Percentiles rank a stretch among this genome's conserved stretches.
Conservation (phyloP, 345 rosid genomes). For the Cardamine chenopodiifolia region DNA sequence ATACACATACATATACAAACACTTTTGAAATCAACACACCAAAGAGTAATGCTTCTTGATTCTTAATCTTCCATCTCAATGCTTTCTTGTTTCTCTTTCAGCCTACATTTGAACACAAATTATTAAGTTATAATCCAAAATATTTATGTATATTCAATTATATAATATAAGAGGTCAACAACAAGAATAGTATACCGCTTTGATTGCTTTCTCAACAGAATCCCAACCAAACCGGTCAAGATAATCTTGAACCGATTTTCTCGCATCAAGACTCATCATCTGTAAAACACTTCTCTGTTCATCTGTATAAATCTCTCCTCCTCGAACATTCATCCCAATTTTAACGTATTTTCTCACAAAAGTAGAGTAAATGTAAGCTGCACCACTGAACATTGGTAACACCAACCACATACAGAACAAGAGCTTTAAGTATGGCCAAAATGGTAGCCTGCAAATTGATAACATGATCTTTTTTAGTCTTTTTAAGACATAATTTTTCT, state of each 20-base stretch:
- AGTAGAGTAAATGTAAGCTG: slow-evolving; percentile 76
- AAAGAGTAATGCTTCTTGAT: slow-evolving; percentile 24
- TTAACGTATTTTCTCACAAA: slow-evolving; percentile 64
- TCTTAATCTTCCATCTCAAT: slow-evolving; percentile 39
- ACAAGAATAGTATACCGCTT: slow-evolving; percentile 54
- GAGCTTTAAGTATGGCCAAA: slow-evolving; percentile 82
- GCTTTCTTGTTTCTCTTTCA: slow-evolving; percentile 80
- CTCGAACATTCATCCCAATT: slow-evolving; percentile 52
- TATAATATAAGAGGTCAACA: background rate
- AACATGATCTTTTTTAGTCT: background rate
- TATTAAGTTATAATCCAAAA: background rate
- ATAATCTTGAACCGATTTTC: slow-evolving; percentile 69
- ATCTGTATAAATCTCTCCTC: slow-evolving; percentile 50
- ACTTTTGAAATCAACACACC: background rate
- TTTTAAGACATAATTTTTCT: background rate
- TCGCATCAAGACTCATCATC: slow-evolving; percentile 89
- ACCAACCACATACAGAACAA: slow-evolving; percentile 85
- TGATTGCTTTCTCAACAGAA: slow-evolving; percentile 75
- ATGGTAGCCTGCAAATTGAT: slow-evolving; percentile 63
- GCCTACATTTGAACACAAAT: slow-evolving; percentile 53
- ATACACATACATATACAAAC: slow-evolving; percentile 24
- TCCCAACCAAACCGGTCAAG: slow-evolving; percentile 76
- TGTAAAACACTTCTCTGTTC: slow-evolving; percentile 74
- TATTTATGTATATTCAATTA: background rate
- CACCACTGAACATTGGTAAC: slow-evolving; percentile 82